phyloP scores from a whole-genome alignment of 2,329 filamentous ascomycete genomes.

The Alternaria novae-zelandiae region DNA sequence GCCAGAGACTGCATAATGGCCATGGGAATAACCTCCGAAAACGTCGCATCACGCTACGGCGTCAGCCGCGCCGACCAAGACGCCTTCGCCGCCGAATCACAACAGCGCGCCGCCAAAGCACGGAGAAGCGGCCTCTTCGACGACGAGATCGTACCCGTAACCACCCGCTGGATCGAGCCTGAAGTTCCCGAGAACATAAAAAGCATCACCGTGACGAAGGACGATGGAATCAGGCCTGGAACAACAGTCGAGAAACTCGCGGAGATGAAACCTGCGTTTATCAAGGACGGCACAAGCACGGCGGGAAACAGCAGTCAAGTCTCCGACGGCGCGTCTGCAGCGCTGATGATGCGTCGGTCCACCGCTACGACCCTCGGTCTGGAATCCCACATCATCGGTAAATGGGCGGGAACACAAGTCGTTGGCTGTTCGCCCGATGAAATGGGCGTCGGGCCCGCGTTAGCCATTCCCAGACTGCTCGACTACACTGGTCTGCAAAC shows the following conservation, averaged over 20 bases:
- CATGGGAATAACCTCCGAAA: constrained; percentile 91
- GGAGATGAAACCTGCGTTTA: constrained; percentile 86
- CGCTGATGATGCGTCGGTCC: constrained; percentile 82
- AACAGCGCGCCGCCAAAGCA: constrained; percentile 74
- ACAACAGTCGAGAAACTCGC: constrained; percentile 74
- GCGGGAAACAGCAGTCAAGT: constrained; percentile 88
- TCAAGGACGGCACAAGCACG: constrained; percentile 74
- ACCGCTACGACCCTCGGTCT: constrained; percentile 78
- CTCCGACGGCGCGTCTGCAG: constrained; percentile 84
- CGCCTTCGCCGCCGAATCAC: constrained; percentile 76
- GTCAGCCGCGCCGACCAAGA: constrained; percentile 81
- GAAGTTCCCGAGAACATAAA: constrained; percentile 57
- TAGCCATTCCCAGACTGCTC: constrained; percentile 86
- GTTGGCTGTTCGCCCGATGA: constrained; percentile 85
- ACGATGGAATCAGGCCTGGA: constrained; percentile 80
- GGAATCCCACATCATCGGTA: constrained; percentile 73
- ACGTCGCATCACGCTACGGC: constrained; percentile 79
- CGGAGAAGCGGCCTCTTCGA: constrained; percentile 74
- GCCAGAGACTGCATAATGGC: constrained; percentile 89
- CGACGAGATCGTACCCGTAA: constrained; percentile 79
- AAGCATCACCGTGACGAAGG: constrained; percentile 71
- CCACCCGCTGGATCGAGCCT: constrained; percentile 72
- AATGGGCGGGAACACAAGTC: constrained; percentile 78
- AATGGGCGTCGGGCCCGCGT: constrained; percentile 89
- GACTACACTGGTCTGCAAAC: constrained; percentile 68